These are phyloP conservation scores for Sclerotinia spermophila DNA, from an alignment of 2,329 filamentous ascomycete genomes.

Conservation along the genomic window DNA sequence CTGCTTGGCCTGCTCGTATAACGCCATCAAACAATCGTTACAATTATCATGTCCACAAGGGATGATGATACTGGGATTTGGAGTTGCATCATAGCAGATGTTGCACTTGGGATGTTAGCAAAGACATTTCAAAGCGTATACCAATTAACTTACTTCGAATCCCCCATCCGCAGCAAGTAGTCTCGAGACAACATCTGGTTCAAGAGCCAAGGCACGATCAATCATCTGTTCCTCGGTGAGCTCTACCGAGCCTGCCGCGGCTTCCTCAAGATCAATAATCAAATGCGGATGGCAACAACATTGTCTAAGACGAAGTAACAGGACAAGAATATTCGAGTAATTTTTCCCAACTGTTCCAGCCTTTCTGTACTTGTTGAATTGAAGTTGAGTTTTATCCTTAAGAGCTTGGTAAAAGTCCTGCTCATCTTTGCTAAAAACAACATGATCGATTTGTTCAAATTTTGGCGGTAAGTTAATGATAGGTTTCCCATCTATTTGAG, in stretches of 20 bases:
- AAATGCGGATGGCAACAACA: slow-evolving; percentile 75
- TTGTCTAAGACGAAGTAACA: slow-evolving; percentile 76
- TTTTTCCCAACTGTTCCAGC: slow-evolving; percentile 64
- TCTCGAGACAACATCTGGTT: slow-evolving; percentile 58
- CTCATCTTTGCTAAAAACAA: slow-evolving; percentile 65
- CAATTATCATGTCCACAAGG: slow-evolving; percentile 83
- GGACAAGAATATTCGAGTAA: slow-evolving; percentile 76
- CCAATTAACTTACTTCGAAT: slow-evolving; percentile 46
- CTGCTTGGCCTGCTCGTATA: slow-evolving; percentile 58
- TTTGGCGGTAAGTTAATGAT: slow-evolving; percentile 68
- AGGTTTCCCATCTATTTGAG: slow-evolving; percentile 73
- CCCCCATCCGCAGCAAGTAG: slow-evolving; percentile 45
- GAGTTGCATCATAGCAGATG: slow-evolving; percentile 72
- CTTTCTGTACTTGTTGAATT: slow-evolving; percentile 74
- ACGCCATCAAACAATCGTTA: slow-evolving; percentile 67
- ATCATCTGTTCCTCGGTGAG: slow-evolving; percentile 42
- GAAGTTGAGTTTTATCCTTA: slow-evolving; percentile 62
- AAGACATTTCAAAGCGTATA: neutral
- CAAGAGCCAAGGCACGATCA: slow-evolving; percentile 59
- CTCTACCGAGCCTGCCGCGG: slow-evolving; percentile 22
- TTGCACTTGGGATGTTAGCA: slow-evolving; percentile 56
- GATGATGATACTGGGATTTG: slow-evolving; percentile 72
- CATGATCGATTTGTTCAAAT: slow-evolving; percentile 56
- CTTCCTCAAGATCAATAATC: slow-evolving; percentile 59
- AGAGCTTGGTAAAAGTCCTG: slow-evolving; percentile 60